Percentiles rank a stretch among this genome's conserved stretches.
phyloP scores from a whole-genome alignment of 2,329 filamentous ascomycete genomes.

The Fusarium sp. region DNA sequence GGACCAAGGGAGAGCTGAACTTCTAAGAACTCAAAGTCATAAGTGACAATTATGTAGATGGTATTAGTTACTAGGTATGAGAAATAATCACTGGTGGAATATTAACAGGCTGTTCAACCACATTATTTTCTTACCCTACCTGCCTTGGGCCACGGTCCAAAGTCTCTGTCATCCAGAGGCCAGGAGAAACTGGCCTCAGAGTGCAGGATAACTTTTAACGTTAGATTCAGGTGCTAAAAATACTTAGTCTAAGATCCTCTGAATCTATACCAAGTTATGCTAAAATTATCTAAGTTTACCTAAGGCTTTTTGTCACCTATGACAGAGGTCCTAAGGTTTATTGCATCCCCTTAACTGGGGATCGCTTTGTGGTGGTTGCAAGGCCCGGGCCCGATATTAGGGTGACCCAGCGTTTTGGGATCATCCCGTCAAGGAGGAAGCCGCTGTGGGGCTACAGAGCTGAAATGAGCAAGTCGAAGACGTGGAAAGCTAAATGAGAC shows the following conservation, averaged over 20 bases:
- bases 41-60: background rate
- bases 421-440: slow-evolving; percentile 20
- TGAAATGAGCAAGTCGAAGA: background rate
- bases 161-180: background rate
- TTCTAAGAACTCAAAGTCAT: background rate
- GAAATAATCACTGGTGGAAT: background rate
- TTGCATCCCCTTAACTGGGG: background rate
- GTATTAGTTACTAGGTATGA: background rate
- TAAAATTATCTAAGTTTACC: too few relatives aligned
- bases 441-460: slow-evolving; percentile 30
- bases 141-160: background rate
- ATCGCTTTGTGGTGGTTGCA: slow-evolving; percentile 35
- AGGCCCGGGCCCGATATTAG: slow-evolving; percentile 33
- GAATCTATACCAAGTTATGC: too few relatives aligned
- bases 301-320: too few relatives aligned
- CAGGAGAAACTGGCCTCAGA: background rate
- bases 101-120: background rate
- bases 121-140: background rate
- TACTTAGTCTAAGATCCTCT: too few relatives aligned
- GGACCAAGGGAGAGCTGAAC: background rate
- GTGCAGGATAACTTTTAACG: too few relatives aligned
- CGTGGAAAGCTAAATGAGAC: background rate
- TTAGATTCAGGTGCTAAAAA: too few relatives aligned
- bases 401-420: slow-evolving; percentile 37
- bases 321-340: too few relatives aligned